Evolutionary conservation across 2,329 filamentous ascomycete genomes (phyloP).

Genomic region (Alternaria metachromatica): DNA sequence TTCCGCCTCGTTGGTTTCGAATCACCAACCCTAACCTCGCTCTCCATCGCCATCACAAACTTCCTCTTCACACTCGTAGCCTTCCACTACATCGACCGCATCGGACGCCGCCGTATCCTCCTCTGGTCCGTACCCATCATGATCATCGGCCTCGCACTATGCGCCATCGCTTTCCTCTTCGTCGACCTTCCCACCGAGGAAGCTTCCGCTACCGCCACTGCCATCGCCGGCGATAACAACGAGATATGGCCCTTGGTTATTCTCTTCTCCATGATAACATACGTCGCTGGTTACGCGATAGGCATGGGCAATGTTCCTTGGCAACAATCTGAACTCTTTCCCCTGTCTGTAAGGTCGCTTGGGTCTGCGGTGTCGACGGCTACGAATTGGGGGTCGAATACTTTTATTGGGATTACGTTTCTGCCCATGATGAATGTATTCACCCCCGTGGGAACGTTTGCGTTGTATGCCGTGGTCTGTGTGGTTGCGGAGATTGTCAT

Average conservation of each 20-base stretch:
- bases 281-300: slow-evolving; percentile 84
- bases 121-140: slow-evolving; percentile 86
- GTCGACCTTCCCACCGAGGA: slow-evolving; percentile 56
- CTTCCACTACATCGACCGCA: slow-evolving; percentile 53
- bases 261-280: slow-evolving; percentile 77
- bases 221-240: neutral
- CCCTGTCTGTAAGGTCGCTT: slow-evolving; percentile 73
- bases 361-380: slow-evolving; percentile 77
- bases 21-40: slow-evolving; percentile 53
- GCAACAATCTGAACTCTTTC: slow-evolving; percentile 94
- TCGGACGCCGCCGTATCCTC: slow-evolving; percentile 65
- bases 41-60: slow-evolving; percentile 55
- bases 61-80: slow-evolving; percentile 56
- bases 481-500: slow-evolving; percentile 70
- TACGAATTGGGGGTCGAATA: slow-evolving; percentile 89
- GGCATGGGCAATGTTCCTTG: slow-evolving; percentile 93
- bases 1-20: slow-evolving; percentile 56
- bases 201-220: slow-evolving; percentile 16
- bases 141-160: slow-evolving; percentile 73
- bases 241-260: slow-evolving; percentile 58
- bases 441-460: slow-evolving; percentile 78
- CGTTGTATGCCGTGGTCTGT: slow-evolving; percentile 78
- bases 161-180: slow-evolving; percentile 74
- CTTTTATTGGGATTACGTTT: slow-evolving; percentile 84
- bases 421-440: slow-evolving; percentile 82